These are phyloP conservation scores for Trichoderma sp. DNA, from an alignment of 2,329 filamentous ascomycete genomes.

Conservation along the genomic window DNA sequence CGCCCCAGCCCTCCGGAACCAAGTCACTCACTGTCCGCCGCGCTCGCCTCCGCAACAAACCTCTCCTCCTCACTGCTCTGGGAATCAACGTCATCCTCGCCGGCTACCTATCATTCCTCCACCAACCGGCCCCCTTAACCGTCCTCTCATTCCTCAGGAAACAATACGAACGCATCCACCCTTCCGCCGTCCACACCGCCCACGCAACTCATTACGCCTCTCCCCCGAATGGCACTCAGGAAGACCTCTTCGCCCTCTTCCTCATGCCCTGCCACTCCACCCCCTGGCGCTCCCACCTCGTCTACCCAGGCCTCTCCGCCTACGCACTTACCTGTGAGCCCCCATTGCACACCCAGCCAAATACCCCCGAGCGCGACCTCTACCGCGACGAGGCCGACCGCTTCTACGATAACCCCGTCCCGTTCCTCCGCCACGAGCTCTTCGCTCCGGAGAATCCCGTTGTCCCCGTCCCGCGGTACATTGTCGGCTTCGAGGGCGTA, in stretches of 20 bases:
- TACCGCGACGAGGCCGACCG: slow-evolving; percentile 91
- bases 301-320: slow-evolving; percentile 72
- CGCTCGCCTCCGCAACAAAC: slow-evolving; percentile 50
- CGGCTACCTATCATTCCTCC: slow-evolving; percentile 71
- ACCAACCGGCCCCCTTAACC: slow-evolving; percentile 77
- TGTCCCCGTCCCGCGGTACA: slow-evolving; percentile 51
- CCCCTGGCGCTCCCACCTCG: slow-evolving; percentile 87
- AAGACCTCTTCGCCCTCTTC: slow-evolving; percentile 70
- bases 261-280: slow-evolving; percentile 96
- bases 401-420: slow-evolving; percentile 70
- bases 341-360: slow-evolving; percentile 66
- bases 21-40: slow-evolving; percentile 28
- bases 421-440: slow-evolving; percentile 59
- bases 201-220: slow-evolving; percentile 24
- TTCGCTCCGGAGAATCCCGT: slow-evolving; percentile 35
- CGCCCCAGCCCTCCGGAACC: neutral
- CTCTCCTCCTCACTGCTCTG: slow-evolving; percentile 60
- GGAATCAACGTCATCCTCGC: slow-evolving; percentile 70
- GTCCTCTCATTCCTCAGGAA: slow-evolving; percentile 75
- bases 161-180: slow-evolving; percentile 64
- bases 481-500: slow-evolving; percentile 63
- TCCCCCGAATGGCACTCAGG: slow-evolving; percentile 31
- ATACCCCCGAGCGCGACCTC: slow-evolving; percentile 57
- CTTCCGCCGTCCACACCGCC: slow-evolving; percentile 31
- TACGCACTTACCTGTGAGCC: slow-evolving; percentile 92